These are phyloP conservation scores for Xylariaceae sp. DNA, from an alignment of 2,329 filamentous ascomycete species.

Conservation along the genomic window DNA sequence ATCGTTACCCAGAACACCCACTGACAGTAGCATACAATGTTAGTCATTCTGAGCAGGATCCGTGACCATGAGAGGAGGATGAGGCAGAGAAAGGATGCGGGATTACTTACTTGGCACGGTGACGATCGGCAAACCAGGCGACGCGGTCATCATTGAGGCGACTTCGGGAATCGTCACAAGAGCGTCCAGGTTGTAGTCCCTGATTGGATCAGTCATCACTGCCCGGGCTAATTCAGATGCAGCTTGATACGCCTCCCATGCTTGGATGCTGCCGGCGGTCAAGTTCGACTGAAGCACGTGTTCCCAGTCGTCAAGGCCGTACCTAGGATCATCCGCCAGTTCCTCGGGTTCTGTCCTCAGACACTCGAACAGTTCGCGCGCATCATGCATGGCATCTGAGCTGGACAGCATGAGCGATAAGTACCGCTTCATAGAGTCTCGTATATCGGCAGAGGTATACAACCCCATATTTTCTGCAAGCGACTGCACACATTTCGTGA, in stretches of 20 bases:
- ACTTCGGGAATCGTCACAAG: slow-evolving; percentile 7
- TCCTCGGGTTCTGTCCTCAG: slow-evolving; percentile 4
- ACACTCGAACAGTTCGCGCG: slow-evolving; percentile 7
- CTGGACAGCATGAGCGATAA: slow-evolving; percentile 1
- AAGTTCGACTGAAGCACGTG: not conserved
- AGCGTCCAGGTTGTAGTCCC: slow-evolving; percentile 3
- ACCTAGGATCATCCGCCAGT: not conserved
- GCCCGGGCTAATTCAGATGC: not conserved
- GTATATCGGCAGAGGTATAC: slow-evolving; percentile 9
- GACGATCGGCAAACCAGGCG: slow-evolving; percentile 14
- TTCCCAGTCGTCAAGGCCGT: slow-evolving; percentile 2
- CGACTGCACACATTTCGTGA: no score
- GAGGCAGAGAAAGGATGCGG: not conserved
- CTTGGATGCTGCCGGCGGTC: slow-evolving; percentile 5
- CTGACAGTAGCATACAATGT: not conserved
- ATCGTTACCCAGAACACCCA: slow-evolving; percentile 11
- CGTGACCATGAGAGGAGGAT: not conserved
- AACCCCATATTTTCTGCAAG: not conserved
- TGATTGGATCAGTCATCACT: slow-evolving; percentile 5
- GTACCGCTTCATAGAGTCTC: slow-evolving; percentile 7
- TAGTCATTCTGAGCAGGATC: not conserved
- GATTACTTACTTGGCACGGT: slow-evolving; percentile 14
- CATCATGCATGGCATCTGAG: slow-evolving; percentile 1
- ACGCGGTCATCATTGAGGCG: slow-evolving; percentile 3
- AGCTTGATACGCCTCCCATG: slow-evolving; percentile 6